phyloP scores from a whole-genome alignment of 2,329 filamentous ascomycete species.

The Botrytis byssoidea region DNA sequence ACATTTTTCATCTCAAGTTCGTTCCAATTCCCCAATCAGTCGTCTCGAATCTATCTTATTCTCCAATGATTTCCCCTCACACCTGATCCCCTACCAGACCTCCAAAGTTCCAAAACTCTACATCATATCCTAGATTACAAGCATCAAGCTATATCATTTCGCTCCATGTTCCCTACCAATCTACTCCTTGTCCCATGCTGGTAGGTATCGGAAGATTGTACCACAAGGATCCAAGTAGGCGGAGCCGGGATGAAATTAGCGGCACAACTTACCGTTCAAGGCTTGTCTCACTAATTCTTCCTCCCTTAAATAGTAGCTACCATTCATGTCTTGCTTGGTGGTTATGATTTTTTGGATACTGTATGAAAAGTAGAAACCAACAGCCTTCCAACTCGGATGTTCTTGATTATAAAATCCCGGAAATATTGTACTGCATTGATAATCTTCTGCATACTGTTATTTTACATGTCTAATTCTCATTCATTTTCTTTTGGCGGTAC shows the following conservation, averaged over 20 bases:
- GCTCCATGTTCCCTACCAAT: not conserved
- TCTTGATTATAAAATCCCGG: not conserved
- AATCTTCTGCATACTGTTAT: not conserved
- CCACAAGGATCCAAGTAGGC: slow-evolving; percentile 12
- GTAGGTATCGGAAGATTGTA: slow-evolving; percentile 14
- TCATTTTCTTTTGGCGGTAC: not conserved
- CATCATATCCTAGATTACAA: not conserved
- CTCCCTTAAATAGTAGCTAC: not conserved
- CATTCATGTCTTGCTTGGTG: not conserved
- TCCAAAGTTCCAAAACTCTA: not conserved
- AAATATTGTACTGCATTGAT: not conserved
- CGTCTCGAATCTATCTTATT: not conserved
- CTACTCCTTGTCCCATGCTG: not conserved
- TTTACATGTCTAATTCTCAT: not conserved
- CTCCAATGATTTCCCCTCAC: slow-evolving; percentile 1
- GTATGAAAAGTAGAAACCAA: not conserved
- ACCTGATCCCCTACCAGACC: not conserved
- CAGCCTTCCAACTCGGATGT: not conserved
- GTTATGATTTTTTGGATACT: not conserved
- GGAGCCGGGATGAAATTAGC: slow-evolving; percentile 15
- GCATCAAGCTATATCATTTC: not conserved
- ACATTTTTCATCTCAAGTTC: not conserved
- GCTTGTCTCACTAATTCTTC: not conserved
- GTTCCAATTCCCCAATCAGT: not conserved
- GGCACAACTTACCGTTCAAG: slow-evolving; percentile 10